Base-by-base conservation (phyloP, 78 protist genomes). In the Tieghemostelium lacteum region DNA sequence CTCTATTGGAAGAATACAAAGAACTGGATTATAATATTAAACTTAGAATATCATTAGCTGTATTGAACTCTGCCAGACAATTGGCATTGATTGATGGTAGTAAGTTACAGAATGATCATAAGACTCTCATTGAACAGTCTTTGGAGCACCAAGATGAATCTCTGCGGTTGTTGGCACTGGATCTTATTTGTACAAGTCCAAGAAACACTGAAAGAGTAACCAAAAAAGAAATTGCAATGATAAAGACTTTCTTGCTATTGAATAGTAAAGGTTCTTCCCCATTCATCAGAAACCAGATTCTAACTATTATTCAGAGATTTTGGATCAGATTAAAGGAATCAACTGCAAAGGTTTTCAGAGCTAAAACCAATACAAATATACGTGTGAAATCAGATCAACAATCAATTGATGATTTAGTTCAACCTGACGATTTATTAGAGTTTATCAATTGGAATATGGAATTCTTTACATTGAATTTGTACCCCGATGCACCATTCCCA, bases 401-500 rank as follows among this genome's bases (percentile, higher is more conserved):
- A 31, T 33, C 42, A 39, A 14, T 28, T 2, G 10, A 42, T 6
- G 3, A 39, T 14, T 71, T 61, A 36, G 14, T 77, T 0, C 17
- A 73, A 0, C 29, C 28, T 8, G 75, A 63, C 0, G 85, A 88
- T 3, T 12, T 71, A 0, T 4, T 55, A 1, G 67, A 63, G 6
- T 73, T 50, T 12, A 66, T 88, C 10, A 75, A 75, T 39, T 75
- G 87, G 93, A 71, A 64, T 62, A 33, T 29, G 0, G 42, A 61
- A 16, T 37, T 73, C 31, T 77, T 75, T 50, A 34, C 73, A 0
- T 28, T 42, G 26, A 74, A 65, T 29, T 12, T 88, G 3, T 88
- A 88, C 26, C 93, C 93, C 42, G 93, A 73, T 36, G 78, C 93
- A n/a, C 93, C 93, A 34, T 88, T 71, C 60, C 75, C 93, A 54